These are phyloP conservation scores for Linnemannia elongata DNA, from an alignment of 192 early-diverging fungal species.

Conservation along the genomic window DNA sequence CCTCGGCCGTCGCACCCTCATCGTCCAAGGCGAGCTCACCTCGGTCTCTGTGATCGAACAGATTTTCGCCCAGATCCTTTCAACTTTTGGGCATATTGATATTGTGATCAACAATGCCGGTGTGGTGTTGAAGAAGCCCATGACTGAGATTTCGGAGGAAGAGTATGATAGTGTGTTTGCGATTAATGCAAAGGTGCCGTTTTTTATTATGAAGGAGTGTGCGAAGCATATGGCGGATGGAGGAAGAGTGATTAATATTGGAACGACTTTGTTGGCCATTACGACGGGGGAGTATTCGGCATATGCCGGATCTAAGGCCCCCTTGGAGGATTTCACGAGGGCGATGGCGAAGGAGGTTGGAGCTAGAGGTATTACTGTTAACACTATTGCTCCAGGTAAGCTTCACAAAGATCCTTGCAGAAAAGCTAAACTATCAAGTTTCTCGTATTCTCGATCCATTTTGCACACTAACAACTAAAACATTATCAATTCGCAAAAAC, in stretches of 20 bases:
- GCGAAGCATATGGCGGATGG: constrained; percentile 49
- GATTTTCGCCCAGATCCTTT: constrained; percentile 44
- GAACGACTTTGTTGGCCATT: constrained; percentile 41
- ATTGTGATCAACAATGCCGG: constrained; percentile 61
- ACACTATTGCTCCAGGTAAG: constrained; percentile 53
- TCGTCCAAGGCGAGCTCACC: constrained; percentile 49
- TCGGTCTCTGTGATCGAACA: constrained; percentile 39
- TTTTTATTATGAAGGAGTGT: constrained; percentile 54
- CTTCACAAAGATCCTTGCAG: constrained; percentile 44
- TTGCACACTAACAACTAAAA: background rate
- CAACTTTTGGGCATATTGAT: constrained; percentile 47
- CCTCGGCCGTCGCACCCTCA: constrained; percentile 43
- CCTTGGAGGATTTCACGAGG: constrained; percentile 49
- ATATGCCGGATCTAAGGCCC: constrained; percentile 57
- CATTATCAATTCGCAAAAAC: background rate
- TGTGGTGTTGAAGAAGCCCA: constrained; percentile 43
- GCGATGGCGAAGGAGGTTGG: constrained; percentile 53
- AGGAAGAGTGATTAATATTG: constrained; percentile 60
- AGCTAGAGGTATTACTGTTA: constrained; percentile 56
- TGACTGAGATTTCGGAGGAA: constrained; percentile 39
- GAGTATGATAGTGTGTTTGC: constrained; percentile 56
- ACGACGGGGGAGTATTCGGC: constrained; percentile 42
- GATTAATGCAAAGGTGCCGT: constrained; percentile 57
- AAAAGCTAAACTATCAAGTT: constrained; percentile 42
- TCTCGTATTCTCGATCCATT: background rate